phyloP scores from a whole-genome alignment of 116 monocot species.

The Posidonia oceanica region DNA sequence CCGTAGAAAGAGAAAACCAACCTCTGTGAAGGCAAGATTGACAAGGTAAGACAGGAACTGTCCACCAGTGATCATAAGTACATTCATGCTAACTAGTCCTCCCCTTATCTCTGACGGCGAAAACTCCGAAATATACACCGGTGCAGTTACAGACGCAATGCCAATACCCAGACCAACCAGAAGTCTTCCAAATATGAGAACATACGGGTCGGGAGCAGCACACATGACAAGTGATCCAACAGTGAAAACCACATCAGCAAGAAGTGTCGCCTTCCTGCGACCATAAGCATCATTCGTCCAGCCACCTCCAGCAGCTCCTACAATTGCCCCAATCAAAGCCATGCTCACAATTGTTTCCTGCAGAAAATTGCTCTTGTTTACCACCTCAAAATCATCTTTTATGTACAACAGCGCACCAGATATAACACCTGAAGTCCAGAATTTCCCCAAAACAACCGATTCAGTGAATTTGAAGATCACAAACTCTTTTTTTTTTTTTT shows the following conservation, averaged over 20 bases:
- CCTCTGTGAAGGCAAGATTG: slow-evolving; percentile 96
- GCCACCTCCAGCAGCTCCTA: slow-evolving; percentile 78
- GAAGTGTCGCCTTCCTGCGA: slow-evolving; percentile 73
- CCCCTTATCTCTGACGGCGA: slow-evolving; percentile 97
- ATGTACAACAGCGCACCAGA: slow-evolving; percentile 94
- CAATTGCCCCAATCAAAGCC: slow-evolving; percentile 82
- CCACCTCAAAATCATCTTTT: slow-evolving; percentile 59
- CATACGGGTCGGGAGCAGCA: slow-evolving; percentile 59
- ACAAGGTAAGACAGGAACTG: slow-evolving; percentile 94
- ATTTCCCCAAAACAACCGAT: not conserved
- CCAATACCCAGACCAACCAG: slow-evolving; percentile 85
- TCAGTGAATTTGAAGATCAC: not conserved
- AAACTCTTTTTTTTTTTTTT: not conserved
- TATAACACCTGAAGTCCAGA: slow-evolving; percentile 62
- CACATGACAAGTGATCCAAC: slow-evolving; percentile 80
- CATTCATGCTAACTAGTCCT: slow-evolving; percentile 79
- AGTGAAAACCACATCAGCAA: slow-evolving; percentile 68
- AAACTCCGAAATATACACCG: slow-evolving; percentile 90
- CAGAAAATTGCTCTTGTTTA: slow-evolving; percentile 51
- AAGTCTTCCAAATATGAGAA: slow-evolving; percentile 78
- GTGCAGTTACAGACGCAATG: slow-evolving; percentile 86
- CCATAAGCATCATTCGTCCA: slow-evolving; percentile 92
- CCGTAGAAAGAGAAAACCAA: slow-evolving; percentile 5
- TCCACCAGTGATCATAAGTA: slow-evolving; percentile 92
- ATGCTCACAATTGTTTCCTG: slow-evolving; percentile 99